Evolutionary conservation across 2,329 filamentous ascomycete species (phyloP).

Genomic region (Colletotrichum paranaense): DNA sequence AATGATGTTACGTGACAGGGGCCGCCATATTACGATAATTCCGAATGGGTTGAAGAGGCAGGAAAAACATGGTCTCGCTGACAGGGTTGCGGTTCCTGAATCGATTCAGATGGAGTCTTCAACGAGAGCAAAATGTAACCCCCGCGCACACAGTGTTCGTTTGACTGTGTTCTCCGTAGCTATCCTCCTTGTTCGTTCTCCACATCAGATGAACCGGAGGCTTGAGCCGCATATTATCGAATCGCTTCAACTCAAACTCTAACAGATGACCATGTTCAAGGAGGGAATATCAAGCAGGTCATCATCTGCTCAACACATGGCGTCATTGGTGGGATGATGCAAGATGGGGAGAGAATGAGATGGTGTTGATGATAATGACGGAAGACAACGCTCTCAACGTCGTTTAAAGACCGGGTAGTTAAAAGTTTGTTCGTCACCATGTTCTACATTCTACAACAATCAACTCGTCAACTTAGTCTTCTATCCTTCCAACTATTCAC

Average conservation of each 20-base stretch:
- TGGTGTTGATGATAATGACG: neutral
- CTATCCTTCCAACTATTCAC: neutral
- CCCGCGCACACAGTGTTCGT: neutral
- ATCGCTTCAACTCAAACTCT: neutral
- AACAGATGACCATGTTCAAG: neutral
- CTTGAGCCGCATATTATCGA: neutral
- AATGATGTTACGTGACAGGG: neutral
- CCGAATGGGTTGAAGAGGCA: neutral
- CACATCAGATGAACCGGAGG: neutral
- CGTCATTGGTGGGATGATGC: neutral
- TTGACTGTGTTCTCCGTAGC: neutral
- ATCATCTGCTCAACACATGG: neutral
- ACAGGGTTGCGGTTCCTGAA: neutral
- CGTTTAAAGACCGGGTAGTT: neutral
- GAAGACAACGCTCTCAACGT: neutral
- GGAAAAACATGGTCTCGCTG: neutral
- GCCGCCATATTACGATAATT: neutral
- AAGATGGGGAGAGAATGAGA: neutral
- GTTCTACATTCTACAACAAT: neutral
- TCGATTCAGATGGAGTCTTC: neutral
- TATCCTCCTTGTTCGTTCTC: neutral
- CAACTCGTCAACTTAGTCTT: no score
- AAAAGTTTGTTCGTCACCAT: neutral
- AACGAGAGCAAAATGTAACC: neutral
- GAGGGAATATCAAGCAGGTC: neutral